Evolutionary conservation across 257 asterid species (phyloP), one percentile per base, ranked within the genome.

Genomic region (Salvia hispanica): DNA sequence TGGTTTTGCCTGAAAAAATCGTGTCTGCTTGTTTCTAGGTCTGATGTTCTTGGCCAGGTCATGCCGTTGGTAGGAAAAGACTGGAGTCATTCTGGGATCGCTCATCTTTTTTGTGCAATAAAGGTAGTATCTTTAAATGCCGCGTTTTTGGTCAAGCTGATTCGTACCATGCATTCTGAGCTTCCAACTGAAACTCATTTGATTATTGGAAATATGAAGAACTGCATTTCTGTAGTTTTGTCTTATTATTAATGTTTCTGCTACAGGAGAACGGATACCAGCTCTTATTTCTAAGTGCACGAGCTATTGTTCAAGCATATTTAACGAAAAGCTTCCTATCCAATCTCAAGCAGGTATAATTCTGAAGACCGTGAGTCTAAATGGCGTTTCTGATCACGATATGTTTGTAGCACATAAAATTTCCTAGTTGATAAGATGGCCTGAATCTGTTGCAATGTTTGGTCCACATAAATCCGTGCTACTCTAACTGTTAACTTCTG

Each of bases 31-130:
- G 42, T 75, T 68, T 85, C 37, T 69, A 94, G 99, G 95, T 94
- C 99, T 70, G 99, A 94, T 83, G 99, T 94, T 80, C 98, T 91
- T 63, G 98, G 99, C 64, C 99, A 94, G 69, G 85, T 94, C 84
- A 94, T 94, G 99, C 99, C 97, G 21, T 75, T 94, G 90, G 98
- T 94, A 59, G 99, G 98, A 74, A 89, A 84, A 81, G 99, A 91
- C 81, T 94, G 99, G 99, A 89, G 98, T 2, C 99, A 94, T 76
- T 72, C 96, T 58, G 99, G 99, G 76, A 89, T 94, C 44, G 98
- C 98, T 79, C 94, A 91, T 57, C 98, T 94, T 73, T 94, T 91
- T 83, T 91, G 84, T 61, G 99, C 98, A 52, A 94, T 94, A 77
- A 94, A 94, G 98, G 98, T 94, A 83, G 44, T 74, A 59, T 34